phyloP scores from a whole-genome alignment of 805 yeast species.

The Candida anglica region DNA sequence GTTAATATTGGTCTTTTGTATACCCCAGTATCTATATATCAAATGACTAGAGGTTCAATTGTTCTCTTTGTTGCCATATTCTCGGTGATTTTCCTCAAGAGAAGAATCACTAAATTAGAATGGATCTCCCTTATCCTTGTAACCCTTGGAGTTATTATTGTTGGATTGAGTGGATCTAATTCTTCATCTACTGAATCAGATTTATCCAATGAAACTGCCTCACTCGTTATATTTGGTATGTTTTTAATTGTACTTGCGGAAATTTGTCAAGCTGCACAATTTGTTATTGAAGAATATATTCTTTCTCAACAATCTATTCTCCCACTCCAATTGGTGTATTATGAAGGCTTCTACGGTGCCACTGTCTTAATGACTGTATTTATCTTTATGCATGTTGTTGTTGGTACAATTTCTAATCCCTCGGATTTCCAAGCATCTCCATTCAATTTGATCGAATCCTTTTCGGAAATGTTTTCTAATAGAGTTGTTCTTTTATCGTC shows the following conservation, averaged over 20 bases:
- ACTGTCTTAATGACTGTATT: conserved; percentile 41
- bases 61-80: conserved; percentile 73
- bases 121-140: conserved; percentile 69
- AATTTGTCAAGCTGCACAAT: conserved; percentile 69
- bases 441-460: conserved; percentile 52
- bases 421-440: conserved; percentile 41
- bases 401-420: conserved; percentile 27
- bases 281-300: conserved; percentile 73
- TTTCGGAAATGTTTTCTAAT: conserved; percentile 44
- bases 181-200: conserved; percentile 10
- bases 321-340: conserved; percentile 66
- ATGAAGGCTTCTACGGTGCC: conserved; percentile 69
- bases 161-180: conserved; percentile 64
- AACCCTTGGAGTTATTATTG: conserved; percentile 63
- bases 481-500: conserved; percentile 48
- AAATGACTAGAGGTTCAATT: conserved; percentile 80
- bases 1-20: conserved; percentile 71
- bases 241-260: conserved; percentile 56
- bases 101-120: conserved; percentile 54
- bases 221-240: conserved; percentile 51
- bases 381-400: conserved; percentile 37
- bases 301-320: conserved; percentile 48
- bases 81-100: conserved; percentile 58
- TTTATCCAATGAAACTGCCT: conserved; percentile 12
- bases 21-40: conserved; percentile 77